Percentiles rank a stretch among this genome's conserved stretches.
phyloP scores from a whole-genome alignment of 768 basidiomycete genomes.

The Lactarius akahatsu region DNA sequence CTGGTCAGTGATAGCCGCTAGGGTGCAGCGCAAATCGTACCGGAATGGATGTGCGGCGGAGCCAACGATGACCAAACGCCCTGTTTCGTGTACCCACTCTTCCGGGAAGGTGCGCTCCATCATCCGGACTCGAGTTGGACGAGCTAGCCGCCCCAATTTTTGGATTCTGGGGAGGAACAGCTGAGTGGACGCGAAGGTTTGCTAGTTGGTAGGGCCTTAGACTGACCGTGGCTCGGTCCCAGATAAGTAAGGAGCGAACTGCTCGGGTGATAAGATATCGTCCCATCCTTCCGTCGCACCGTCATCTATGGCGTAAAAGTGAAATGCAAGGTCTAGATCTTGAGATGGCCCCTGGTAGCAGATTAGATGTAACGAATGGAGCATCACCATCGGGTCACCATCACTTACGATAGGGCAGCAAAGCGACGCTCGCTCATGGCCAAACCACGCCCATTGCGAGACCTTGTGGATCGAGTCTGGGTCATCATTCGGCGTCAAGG shows the following conservation, averaged over 20 bases:
- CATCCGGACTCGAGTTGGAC: constrained; percentile 30
- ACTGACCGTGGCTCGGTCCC: constrained; percentile 28
- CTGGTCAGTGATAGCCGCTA: neutral
- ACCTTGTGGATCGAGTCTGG: constrained; percentile 5
- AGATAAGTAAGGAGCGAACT: constrained; percentile 18
- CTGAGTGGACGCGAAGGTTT: neutral
- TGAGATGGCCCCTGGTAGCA: neutral
- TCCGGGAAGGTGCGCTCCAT: constrained; percentile 32
- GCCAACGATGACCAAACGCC: constrained; percentile 37
- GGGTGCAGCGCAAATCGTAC: constrained; percentile 26
- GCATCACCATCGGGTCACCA: too few species aligned
- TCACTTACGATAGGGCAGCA: constrained; percentile 27
- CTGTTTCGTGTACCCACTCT: constrained; percentile 38
- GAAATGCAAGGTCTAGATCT: constrained; percentile 33
- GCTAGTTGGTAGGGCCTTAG: neutral
- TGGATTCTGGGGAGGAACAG: constrained; percentile 20
- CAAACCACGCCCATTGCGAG: constrained; percentile 29
- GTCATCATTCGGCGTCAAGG: neutral
- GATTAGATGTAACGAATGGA: neutral
- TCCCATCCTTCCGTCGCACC: constrained; percentile 23
- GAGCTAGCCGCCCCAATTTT: constrained; percentile 27
- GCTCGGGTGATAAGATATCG: constrained; percentile 23
- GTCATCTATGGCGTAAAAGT: constrained; percentile 32
- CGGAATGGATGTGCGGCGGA: constrained; percentile 41
- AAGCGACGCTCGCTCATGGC: constrained; percentile 27